Evolutionary conservation across 305 asterid species (phyloP), one percentile per base, ranked within the genome.

Genomic region (Fraxinus xanthoxyloides): DNA sequence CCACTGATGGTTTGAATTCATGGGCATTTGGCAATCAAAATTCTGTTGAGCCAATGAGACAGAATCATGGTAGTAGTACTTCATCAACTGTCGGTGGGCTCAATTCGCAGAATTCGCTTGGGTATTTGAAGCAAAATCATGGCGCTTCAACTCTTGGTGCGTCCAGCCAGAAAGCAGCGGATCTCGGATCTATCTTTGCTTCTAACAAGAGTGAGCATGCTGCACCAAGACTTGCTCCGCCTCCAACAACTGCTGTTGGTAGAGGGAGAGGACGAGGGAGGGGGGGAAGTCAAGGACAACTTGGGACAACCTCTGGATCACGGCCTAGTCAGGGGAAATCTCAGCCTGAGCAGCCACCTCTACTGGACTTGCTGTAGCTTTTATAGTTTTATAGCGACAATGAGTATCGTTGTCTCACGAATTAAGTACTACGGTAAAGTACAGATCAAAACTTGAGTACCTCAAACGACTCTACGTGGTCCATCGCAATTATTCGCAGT

Each of bases 191-290:
- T 21, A 93, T 96, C 61, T 96, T 96, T 88, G 88, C 94, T 82
- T 35, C 92, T 13, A 92, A 84, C 94, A 93, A 85, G 89, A 91
- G 86, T 70, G 97, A 93, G 81, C 92, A 90, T 28, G 59, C 84
- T 78, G 97, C 96, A 75, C 95, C 87, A 61, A 92, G 96, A 90
- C 95, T 94, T 74, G 99, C 98, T 86, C 99, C 99, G 8, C 99
- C 98, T 56, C 99, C 99, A 28, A 81, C 91, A 26, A 86, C 91
- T 78, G 90, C 97, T 12, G 95, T 93, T 61, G 95, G 98, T 81
- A 86, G 96, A 86, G 98, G 89, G 78, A 89, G 98, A 84, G 98
- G 98, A 70, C 91, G 95, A 80, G 98, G 98, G 69, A 86, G 97
- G 88, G 65, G 26, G 12, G 98, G 97, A 84, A 91, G 75, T 89